phyloP scores from a whole-genome alignment of 163 green algal genomes.

The Prototheca wickerhamii region DNA sequence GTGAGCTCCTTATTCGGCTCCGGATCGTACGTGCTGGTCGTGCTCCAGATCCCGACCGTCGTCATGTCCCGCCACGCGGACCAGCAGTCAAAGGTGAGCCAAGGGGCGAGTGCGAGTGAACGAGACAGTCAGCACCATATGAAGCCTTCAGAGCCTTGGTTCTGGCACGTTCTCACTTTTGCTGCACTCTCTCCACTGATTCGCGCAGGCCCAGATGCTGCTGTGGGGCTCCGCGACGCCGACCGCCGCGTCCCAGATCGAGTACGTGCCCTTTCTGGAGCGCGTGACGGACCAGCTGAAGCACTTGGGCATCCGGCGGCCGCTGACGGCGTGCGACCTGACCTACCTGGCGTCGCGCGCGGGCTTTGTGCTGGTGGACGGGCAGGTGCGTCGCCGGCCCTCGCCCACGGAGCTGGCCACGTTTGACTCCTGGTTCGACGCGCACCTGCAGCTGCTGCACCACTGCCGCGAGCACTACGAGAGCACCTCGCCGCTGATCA shows the following conservation, averaged over 20 bases:
- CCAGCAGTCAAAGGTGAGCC: constrained; percentile 11
- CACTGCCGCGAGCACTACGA: not conserved
- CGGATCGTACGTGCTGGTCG: constrained; percentile 2
- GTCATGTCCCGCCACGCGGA: constrained; percentile 16
- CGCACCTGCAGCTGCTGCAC: not conserved
- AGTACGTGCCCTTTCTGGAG: not conserved
- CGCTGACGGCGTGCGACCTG: not conserved
- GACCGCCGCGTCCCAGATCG: not conserved
- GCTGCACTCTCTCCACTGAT: too few species aligned
- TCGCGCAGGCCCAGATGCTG: not conserved
- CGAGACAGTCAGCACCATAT: too few species aligned
- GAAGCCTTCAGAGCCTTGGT: too few species aligned
- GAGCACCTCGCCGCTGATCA: not conserved
- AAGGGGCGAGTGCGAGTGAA: not conserved
- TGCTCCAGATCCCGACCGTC: constrained; percentile 11
- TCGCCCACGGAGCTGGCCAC: not conserved
- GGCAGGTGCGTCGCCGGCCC: not conserved
- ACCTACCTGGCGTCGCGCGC: not conserved
- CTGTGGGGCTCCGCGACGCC: not conserved
- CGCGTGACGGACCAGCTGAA: not conserved
- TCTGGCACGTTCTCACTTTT: too few species aligned
- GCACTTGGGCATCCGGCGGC: not conserved
- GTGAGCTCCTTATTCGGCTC: not conserved
- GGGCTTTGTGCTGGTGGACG: not conserved
- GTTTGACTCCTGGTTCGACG: not conserved